These are phyloP conservation scores for Punica granatum DNA, from an alignment of 345 rosid genomes.

Conservation along the genomic window DNA sequence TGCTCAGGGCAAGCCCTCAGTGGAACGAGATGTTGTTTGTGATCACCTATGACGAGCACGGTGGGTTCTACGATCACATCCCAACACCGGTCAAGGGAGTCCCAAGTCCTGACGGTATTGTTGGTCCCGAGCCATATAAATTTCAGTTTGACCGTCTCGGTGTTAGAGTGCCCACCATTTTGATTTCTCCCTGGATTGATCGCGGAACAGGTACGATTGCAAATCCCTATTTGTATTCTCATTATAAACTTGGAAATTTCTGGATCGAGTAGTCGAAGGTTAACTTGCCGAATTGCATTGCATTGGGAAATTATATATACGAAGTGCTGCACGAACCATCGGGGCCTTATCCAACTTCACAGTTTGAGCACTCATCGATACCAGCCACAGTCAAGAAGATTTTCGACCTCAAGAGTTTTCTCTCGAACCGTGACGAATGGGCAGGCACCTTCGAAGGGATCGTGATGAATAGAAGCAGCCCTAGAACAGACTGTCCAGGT, in stretches of 20 bases:
- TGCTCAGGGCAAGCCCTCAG: slow-evolving; percentile 75
- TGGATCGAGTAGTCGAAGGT: no score
- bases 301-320: neutral
- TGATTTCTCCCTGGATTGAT: slow-evolving; percentile 83
- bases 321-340: slow-evolving; percentile 72
- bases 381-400: slow-evolving; percentile 72
- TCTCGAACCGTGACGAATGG: slow-evolving; percentile 85
- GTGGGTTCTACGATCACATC: slow-evolving; percentile 86
- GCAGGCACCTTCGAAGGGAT: slow-evolving; percentile 68
- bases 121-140: slow-evolving; percentile 50
- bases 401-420: slow-evolving; percentile 60
- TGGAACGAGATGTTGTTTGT: slow-evolving; percentile 73
- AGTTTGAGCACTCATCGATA: slow-evolving; percentile 82
- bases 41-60: slow-evolving; percentile 74
- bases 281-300: no score
- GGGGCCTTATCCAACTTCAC: slow-evolving; percentile 63
- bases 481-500: slow-evolving; percentile 79
- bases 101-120: slow-evolving; percentile 72
- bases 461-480: slow-evolving; percentile 47
- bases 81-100: slow-evolving; percentile 67
- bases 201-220: slow-evolving; percentile 52
- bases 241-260: neutral
- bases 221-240: no score
- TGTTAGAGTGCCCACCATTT: slow-evolving; percentile 62
- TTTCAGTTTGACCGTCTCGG: slow-evolving; percentile 81